These are phyloP conservation scores for Eucalyptus coolabah DNA, from an alignment of 345 rosid species.

Conservation along the genomic window DNA sequence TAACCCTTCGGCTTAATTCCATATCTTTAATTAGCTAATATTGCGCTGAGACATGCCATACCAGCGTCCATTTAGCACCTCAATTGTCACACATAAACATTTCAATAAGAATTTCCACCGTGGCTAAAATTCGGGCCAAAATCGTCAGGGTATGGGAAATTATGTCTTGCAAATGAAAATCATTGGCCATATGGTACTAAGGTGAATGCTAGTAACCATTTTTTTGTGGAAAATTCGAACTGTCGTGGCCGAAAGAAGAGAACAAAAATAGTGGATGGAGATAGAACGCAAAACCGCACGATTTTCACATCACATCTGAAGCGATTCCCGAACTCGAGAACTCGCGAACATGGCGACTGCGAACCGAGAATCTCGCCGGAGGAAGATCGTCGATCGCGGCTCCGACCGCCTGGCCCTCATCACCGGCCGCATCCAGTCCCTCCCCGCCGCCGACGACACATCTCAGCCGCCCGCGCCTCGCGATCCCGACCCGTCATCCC, in stretches of 20 bases:
- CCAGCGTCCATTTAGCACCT: background rate
- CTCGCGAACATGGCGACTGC: slow-evolving; percentile 13
- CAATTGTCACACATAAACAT: background rate
- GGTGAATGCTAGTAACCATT: background rate
- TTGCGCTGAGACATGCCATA: background rate
- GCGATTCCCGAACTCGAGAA: too few species aligned
- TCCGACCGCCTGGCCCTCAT: slow-evolving; percentile 80
- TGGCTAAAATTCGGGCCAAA: background rate
- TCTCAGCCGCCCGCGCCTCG: slow-evolving; percentile 1
- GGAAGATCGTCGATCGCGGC: slow-evolving; percentile 64
- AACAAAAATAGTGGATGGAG: background rate
- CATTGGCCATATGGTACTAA: background rate
- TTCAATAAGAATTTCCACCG: background rate
- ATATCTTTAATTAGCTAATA: too few species aligned
- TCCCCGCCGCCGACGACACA: slow-evolving; percentile 16
- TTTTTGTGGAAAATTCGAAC: background rate
- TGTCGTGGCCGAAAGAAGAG: background rate
- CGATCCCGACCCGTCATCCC: background rate
- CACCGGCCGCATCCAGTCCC: slow-evolving; percentile 39
- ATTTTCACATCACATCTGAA: background rate
- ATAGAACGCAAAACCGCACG: background rate
- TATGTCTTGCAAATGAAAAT: background rate
- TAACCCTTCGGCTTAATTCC: too few species aligned
- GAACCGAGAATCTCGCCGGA: slow-evolving; percentile 71
- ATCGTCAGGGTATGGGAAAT: background rate